These are phyloP conservation scores for Fusarium siculi DNA, from an alignment of 2,329 filamentous ascomycete genomes.

Conservation along the genomic window DNA sequence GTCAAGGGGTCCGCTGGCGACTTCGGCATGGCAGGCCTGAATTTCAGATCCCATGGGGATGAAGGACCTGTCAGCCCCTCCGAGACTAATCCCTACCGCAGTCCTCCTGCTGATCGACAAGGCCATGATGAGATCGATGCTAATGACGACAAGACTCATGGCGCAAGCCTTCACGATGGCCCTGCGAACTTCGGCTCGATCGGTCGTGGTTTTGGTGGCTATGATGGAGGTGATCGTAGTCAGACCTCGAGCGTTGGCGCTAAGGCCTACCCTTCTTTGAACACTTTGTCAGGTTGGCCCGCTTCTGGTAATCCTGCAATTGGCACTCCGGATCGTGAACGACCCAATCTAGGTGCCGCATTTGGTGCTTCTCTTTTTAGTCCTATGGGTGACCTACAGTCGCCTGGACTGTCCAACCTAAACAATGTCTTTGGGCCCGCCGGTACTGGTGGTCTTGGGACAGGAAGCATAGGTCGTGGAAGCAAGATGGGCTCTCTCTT, in stretches of 20 bases:
- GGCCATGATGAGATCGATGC: constrained; percentile 70
- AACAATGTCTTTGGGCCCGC: constrained; percentile 76
- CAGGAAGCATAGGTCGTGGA: constrained; percentile 76
- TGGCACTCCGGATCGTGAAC: constrained; percentile 74
- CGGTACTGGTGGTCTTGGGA: constrained; percentile 62
- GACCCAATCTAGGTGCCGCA: constrained; percentile 64
- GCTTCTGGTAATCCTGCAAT: constrained; percentile 66
- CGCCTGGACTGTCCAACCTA: constrained; percentile 74
- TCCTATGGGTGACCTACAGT: constrained; percentile 80
- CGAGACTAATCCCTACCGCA: constrained; percentile 95
- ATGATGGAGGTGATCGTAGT: constrained; percentile 86
- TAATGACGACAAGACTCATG: constrained; percentile 60
- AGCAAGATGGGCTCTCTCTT: constrained; percentile 91
- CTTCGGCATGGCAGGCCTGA: constrained; percentile 71
- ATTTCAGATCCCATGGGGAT: constrained; percentile 67
- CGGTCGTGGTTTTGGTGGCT: constrained; percentile 62
- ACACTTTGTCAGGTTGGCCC: constrained; percentile 71
- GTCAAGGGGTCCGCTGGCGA: constrained; percentile 66
- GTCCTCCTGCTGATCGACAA: constrained; percentile 81
- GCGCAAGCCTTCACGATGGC: constrained; percentile 53
- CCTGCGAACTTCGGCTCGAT: constrained; percentile 64
- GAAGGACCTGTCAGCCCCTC: constrained; percentile 87
- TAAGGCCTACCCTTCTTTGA: constrained; percentile 74
- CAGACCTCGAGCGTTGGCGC: constrained; percentile 90
- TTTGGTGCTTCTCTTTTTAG: constrained; percentile 86